Evolutionary conservation across 163 green algal genomes (phyloP), one percentile per base, ranked within the genome.

Genomic region (Chlamydomonas reinhardtii): DNA sequence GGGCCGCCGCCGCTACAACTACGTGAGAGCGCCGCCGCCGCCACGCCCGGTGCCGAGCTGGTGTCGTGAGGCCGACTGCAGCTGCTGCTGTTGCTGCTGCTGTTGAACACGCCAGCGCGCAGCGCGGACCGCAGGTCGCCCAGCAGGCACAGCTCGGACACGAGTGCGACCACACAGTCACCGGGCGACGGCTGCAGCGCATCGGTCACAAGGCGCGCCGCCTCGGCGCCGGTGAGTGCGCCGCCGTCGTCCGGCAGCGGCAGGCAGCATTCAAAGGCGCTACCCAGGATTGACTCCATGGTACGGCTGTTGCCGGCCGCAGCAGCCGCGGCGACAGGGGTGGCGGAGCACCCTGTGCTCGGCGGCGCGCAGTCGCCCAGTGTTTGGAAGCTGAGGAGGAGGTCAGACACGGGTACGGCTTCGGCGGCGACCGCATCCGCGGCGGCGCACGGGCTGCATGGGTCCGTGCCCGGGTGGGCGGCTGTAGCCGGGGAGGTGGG

Each of bases 201-300:
- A 4, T 31, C 64, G 0, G 74, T 17, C 8, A 84, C 64, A 4
- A 70, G 27, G 0, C n/a, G 24, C 62, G 27, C 27, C 24, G 62
- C 62, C 24, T 27, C 22, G 2, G 22, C 22, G 59, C 59, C 59
- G 17, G 59, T 65, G 3, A 65, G 59, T 9, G 59, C 4, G 22
- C 59, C 59, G 59, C 22, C 5, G 59, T 65, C 59, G 59, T 48
- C 39, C 39, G 24, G 59, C 59, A 29, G 22, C 22, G 22, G 22
- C 22, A 65, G 59, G 22, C 22, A 27, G 24, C 22, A 27, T 6
- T 70, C 62, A 3, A 73, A 73, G 34, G 61, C 66, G 4, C 61
- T 73, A 22, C 75, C 75, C 12, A 83, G 35, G 4, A 83, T n/a
- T 2, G 61, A 64, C 37, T 83, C 75, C 22, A 82, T 82, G 6